These are phyloP conservation scores for Chlorella sp. DNA, from an alignment of 139 green algal species.

Conservation along the genomic window DNA sequence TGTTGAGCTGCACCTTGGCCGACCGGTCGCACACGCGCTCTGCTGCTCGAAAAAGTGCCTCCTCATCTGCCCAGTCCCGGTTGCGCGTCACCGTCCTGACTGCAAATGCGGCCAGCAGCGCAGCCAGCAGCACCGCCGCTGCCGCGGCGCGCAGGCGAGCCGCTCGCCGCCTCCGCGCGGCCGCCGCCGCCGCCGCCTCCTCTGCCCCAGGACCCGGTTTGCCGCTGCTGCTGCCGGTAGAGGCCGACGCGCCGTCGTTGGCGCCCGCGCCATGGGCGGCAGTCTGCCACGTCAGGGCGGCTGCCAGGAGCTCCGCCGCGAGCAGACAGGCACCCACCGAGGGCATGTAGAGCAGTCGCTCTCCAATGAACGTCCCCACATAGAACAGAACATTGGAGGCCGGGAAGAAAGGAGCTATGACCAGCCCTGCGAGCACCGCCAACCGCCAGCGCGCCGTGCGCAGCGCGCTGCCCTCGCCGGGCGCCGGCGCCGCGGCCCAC, in stretches of 20 bases:
- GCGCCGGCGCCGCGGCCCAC: neutral
- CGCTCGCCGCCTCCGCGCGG: neutral
- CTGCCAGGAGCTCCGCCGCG: conserved; percentile 41
- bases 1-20: conserved; percentile 84
- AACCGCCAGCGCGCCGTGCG: conserved; percentile 51
- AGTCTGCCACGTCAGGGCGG: conserved; percentile 21
- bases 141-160: neutral
- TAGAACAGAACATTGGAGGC: conserved; percentile 84
- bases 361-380: conserved; percentile 82
- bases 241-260: neutral
- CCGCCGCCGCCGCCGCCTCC: neutral
- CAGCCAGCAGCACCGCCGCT: neutral
- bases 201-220: neutral
- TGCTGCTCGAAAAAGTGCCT: conserved; percentile 68
- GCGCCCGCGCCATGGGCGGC: neutral
- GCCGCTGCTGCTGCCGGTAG: neutral
- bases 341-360: conserved; percentile 81
- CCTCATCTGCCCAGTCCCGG: conserved; percentile 73
- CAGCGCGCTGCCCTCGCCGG: neutral
- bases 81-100: conserved; percentile 59
- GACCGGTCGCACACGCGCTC: conserved; percentile 65
- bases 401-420: conserved; percentile 74
- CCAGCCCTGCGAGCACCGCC: conserved; percentile 51
- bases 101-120: conserved; percentile 35
- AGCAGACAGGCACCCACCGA: conserved; percentile 74